Base-by-base conservation (phyloP, 108 stramenopile species). In the Nitzschia palea region DNA sequence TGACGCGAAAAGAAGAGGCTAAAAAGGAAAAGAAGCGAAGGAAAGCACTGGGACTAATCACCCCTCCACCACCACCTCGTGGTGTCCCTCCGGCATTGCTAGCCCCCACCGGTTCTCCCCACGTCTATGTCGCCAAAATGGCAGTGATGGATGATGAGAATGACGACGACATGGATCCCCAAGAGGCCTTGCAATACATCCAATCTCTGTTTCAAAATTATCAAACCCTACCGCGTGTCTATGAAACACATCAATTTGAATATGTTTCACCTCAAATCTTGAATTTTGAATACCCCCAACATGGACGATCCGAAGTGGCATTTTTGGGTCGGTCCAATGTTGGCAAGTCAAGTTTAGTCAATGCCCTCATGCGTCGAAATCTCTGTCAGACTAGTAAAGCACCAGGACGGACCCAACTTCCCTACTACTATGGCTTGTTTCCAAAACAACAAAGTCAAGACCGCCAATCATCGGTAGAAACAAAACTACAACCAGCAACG, bases 241-340 rank as follows among this genome's bases (percentile, higher is more conserved):
- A 84, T 60, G 28, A 44, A 26, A 32, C 68, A 15, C 58, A 70
- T 8, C 50, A 67, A 29, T 81, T 93, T 23, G 70, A 81, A 22
- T 89, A 89, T 67, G 70, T 85, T 26, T 68, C 70, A 53, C 91
- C 91, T 25, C 81, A 85, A 36, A 18, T 22, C 3, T 42, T 65
- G 10, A 55, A 78, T 27, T 55, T 76, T 47, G 79, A 87, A 47
- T 83, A 78, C 15, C 91, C 91, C 9, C 51, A 47, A 44, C 67
- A 80, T 31, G 55, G 65, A 14, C 66, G 88, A 12, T 80, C 88
- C 30, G 98, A 98, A 74, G 86, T 97, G 17, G 90, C 92, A 35
- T 93, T 97, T 65, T 53, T 94, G 23, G 98, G 98, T n/a, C 67
- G 96, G 42, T 88, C 86, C 62, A 98, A 98, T 67, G 95, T 95